Base-by-base conservation (phyloP, 495 filamentous ascomycete genomes). In the Tetracladium setigerum region DNA sequence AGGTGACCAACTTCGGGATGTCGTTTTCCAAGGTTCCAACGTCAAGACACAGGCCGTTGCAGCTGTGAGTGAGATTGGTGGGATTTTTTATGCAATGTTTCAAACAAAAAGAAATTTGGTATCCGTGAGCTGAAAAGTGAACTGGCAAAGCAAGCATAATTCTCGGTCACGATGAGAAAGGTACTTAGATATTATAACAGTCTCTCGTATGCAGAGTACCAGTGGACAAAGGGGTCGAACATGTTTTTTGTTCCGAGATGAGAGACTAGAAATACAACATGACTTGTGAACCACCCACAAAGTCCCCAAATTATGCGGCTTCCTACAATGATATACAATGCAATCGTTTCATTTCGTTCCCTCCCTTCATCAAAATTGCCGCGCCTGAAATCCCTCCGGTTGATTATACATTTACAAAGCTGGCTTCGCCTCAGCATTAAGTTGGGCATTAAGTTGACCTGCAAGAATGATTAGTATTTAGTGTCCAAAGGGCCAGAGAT, bases 201-300 rank as follows among this genome's bases (percentile, higher is more conserved):
- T 7, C 22, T 27, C 7, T 27, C 22, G 7, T 27, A 7, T 27
- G 22, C 22, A 19, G 18, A 42, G n/a, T 4, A 27, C 18, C 24
- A 30, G 19, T 22, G 11, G n/a, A 40, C n/a, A 16, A 2, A 4
- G n/a, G 19, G 19, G 12, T 15, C 18, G 27, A 12, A 43, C 9
- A n/a, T 43, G 45, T 46, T 27, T 27, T 41, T 46, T 24, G 31
- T 56, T 44, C 35, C 45, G 53, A 59, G 56, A 44, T 56, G 56
- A 59, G 56, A 51, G 47, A 37, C 56, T 56, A 56, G 12, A 55
- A 55, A 41, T 59, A 56, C 53, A 59, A 56, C 46, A 59, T 40
- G 46, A 47, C 39, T 50, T 47, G 49, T 47, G 30, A 40, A 36
- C 16, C 16, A 16, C 16, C 44, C 35, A 15, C 24, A 44, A 47